A percentile compares a stretch with the other conserved stretches of the same genome.
Conservation (phyloP, 2,329 filamentous ascomycete genomes). For the Aspergillus intermedius region DNA sequence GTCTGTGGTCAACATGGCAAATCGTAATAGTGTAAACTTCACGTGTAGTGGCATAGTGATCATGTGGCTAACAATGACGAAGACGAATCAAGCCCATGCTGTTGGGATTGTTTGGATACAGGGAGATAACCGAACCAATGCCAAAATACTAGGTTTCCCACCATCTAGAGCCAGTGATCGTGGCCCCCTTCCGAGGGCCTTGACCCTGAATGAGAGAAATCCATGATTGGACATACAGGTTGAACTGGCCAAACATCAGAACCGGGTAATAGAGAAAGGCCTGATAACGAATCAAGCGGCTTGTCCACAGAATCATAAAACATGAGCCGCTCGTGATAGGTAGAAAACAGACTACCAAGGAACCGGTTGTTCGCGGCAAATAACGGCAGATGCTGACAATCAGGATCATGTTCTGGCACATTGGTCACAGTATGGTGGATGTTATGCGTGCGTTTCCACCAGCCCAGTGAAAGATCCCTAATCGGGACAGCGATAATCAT, state of each 20-base stretch:
- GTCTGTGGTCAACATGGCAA: constrained; percentile 83
- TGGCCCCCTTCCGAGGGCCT: constrained; percentile 59
- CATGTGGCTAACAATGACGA: constrained; percentile 71
- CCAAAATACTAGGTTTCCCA: constrained; percentile 74
- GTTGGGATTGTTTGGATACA: constrained; percentile 64
- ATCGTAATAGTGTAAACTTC: constrained; percentile 87
- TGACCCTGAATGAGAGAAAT: constrained; percentile 62
- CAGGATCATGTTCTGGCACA: constrained; percentile 86
- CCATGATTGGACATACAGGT: constrained; percentile 79
- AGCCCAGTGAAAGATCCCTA: constrained; percentile 80
- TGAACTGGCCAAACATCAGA: constrained; percentile 74
- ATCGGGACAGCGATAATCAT: constrained; percentile 83
- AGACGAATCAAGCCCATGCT: constrained; percentile 60
- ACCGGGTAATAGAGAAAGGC: constrained; percentile 75
- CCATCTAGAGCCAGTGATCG: constrained; percentile 65
- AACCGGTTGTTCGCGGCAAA: constrained; percentile 84
- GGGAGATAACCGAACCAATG: constrained; percentile 73
- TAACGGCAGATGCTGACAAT: constrained; percentile 83
- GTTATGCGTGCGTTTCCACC: constrained; percentile 96
- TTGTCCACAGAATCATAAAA: constrained; percentile 66
- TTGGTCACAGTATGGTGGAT: constrained; percentile 96
- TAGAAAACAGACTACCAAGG: constrained; percentile 62
- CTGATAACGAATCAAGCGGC: constrained; percentile 60
- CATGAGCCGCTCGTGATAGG: constrained; percentile 75
- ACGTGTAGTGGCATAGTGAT: constrained; percentile 74